These are phyloP conservation scores for Saksenaea vasiformis DNA, from an alignment of 371 early-diverging fungal species.

Conservation along the genomic window DNA sequence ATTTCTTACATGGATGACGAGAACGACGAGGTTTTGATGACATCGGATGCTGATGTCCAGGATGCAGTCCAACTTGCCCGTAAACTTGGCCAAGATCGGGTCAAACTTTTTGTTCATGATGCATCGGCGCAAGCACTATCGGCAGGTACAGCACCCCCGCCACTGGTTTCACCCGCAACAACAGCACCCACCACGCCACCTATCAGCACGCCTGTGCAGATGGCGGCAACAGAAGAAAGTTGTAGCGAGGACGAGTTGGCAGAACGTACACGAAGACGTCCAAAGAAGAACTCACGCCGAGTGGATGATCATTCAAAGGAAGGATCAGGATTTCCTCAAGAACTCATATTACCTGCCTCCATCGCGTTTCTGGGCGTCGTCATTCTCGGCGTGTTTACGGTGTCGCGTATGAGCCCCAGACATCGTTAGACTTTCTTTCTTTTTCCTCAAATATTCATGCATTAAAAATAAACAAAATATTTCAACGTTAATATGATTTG, in stretches of 20 bases:
- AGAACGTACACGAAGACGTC: neutral
- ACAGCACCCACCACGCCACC: conserved; percentile 7
- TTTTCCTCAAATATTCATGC: conserved; percentile 3
- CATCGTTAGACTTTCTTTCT: conserved; percentile 10
- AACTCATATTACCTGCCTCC: conserved; percentile 58
- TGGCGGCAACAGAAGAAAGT: neutral
- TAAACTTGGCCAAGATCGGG: conserved; percentile 66
- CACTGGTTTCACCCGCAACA: neutral
- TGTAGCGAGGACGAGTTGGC: neutral
- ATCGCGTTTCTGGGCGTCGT: conserved; percentile 58
- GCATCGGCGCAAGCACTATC: conserved; percentile 2
- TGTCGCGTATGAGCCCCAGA: conserved; percentile 26
- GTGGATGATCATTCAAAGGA: neutral
- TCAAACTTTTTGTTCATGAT: conserved; percentile 69
- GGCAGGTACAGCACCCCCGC: neutral
- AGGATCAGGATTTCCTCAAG: conserved; percentile 41
- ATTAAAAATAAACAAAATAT: neutral
- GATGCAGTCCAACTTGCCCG: conserved; percentile 81
- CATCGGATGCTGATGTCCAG: conserved; percentile 72
- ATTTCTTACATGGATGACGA: conserved; percentile 89
- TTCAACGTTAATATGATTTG: no score
- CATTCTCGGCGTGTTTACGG: conserved; percentile 56
- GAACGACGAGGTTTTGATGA: conserved; percentile 77
- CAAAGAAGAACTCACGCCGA: neutral
- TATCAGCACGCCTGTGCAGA: neutral